Evolutionary conservation across 2,329 filamentous ascomycete genomes (phyloP).

Genomic region (Fusarium abutilonis): DNA sequence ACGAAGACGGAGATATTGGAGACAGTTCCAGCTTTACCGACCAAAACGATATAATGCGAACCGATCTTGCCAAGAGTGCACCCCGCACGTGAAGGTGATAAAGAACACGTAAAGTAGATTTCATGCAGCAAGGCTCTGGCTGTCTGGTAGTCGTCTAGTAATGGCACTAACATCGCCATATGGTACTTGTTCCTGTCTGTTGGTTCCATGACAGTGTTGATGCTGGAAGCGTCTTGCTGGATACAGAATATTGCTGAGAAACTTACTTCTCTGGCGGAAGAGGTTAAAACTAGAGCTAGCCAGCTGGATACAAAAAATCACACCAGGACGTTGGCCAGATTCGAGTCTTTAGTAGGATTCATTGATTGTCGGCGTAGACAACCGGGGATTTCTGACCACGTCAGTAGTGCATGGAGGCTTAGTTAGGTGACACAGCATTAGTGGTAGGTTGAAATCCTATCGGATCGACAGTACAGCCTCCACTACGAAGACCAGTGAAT

Average conservation of each 20-base stretch:
- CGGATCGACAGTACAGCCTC: neutral
- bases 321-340: too few species aligned
- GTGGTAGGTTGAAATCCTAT: neutral
- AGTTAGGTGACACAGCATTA: too few species aligned
- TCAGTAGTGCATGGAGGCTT: neutral
- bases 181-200: accelerated
- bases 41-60: neutral
- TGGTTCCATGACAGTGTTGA: neutral
- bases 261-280: too few species aligned
- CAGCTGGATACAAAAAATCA: too few species aligned
- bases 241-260: too few species aligned
- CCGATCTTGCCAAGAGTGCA: neutral
- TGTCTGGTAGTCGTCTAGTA: neutral
- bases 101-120: accelerated
- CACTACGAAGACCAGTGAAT: accelerated
- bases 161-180: neutral
- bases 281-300: too few species aligned
- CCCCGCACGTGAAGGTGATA: neutral
- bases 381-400: too few species aligned
- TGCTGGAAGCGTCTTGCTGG: neutral
- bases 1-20: accelerated
- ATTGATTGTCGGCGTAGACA: too few species aligned
- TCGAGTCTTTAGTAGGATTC: too few species aligned
- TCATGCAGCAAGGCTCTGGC: neutral
- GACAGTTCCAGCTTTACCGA: accelerated